These are phyloP conservation scores for Anthostomella pinea DNA, from an alignment of 2,329 filamentous ascomycete species.

Conservation along the genomic window DNA sequence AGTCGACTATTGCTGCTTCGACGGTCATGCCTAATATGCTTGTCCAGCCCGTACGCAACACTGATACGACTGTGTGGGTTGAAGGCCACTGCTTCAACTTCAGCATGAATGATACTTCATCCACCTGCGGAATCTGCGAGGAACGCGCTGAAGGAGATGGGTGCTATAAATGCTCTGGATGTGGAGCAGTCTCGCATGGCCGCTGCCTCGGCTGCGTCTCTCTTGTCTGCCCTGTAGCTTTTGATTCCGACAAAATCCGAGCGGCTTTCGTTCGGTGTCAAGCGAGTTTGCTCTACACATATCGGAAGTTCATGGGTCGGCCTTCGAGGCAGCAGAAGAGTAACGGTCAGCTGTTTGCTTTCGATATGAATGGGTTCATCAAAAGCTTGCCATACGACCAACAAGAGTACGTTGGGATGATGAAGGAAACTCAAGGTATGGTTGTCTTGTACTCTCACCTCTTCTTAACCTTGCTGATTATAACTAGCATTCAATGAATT, in stretches of 20 bases:
- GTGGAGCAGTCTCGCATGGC: conserved; percentile 54
- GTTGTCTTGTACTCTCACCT: background rate
- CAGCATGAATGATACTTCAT: conserved; percentile 55
- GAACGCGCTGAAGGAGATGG: conserved; percentile 71
- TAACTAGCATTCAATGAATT: conserved; percentile 72
- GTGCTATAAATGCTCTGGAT: conserved; percentile 70
- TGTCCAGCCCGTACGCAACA: conserved; percentile 74
- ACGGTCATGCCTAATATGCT: conserved; percentile 85
- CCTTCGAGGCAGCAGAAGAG: conserved; percentile 59
- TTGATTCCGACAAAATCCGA: conserved; percentile 59
- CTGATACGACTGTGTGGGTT: conserved; percentile 77
- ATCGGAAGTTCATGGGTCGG: conserved; percentile 60
- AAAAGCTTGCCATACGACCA: conserved; percentile 64
- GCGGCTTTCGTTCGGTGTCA: conserved; percentile 64
- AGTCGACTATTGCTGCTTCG: conserved; percentile 80
- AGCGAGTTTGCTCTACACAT: conserved; percentile 65
- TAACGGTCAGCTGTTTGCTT: conserved; percentile 58
- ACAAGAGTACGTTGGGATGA: conserved; percentile 61
- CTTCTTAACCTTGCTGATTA: conserved; percentile 21
- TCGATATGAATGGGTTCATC: conserved; percentile 64
- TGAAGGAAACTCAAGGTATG: conserved; percentile 65
- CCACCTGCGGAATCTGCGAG: conserved; percentile 70
- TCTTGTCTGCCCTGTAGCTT: conserved; percentile 61
- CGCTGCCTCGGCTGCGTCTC: conserved; percentile 61
- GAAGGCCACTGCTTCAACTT: conserved; percentile 80